A percentile compares a stretch with the other conserved stretches of the same genome.
Evolutionary conservation across 1,284 basidiomycete species (phyloP).

Genomic region (Pseudozyma tsukubaensis): DNA sequence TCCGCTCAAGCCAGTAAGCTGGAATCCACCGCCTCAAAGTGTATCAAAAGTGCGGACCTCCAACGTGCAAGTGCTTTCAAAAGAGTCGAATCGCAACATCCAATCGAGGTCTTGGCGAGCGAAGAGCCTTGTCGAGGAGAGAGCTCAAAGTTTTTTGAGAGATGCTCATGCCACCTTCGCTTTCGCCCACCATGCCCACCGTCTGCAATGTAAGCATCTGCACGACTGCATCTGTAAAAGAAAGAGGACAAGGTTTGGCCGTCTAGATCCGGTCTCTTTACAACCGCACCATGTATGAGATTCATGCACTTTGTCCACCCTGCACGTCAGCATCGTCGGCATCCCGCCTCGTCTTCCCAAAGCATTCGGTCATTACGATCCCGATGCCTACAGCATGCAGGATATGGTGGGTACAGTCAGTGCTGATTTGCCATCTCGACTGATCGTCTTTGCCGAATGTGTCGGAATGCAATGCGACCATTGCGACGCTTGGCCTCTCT

Average conservation of each 20-base stretch:
- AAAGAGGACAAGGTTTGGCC: conserved; percentile 22
- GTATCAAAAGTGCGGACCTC: too few relatives aligned
- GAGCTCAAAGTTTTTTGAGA: too few relatives aligned
- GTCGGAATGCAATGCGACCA: background rate
- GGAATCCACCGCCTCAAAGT: too few relatives aligned
- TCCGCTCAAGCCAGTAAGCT: too few relatives aligned
- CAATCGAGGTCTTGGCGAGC: too few relatives aligned
- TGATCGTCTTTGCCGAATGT: background rate
- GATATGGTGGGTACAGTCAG: too few relatives aligned
- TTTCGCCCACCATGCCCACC: background rate
- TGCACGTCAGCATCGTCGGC: background rate
- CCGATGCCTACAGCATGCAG: background rate
- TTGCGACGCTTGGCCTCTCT: too few relatives aligned
- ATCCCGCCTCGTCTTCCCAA: too few relatives aligned
- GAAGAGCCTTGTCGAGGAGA: too few relatives aligned
- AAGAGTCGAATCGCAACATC: too few relatives aligned
- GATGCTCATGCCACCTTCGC: background rate
- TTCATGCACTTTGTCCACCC: conserved; percentile 4
- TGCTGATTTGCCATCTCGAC: too few relatives aligned
- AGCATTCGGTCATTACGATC: background rate
- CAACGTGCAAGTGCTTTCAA: too few relatives aligned
- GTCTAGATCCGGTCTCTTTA: conserved; percentile 15
- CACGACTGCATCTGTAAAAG: background rate
- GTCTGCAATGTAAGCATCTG: background rate
- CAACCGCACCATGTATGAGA: background rate